A percentile compares a stretch with the other conserved stretches of the same genome.
These are phyloP conservation scores for Breynia disticha DNA, from an alignment of 441 rosid species.

Conservation along the genomic window DNA sequence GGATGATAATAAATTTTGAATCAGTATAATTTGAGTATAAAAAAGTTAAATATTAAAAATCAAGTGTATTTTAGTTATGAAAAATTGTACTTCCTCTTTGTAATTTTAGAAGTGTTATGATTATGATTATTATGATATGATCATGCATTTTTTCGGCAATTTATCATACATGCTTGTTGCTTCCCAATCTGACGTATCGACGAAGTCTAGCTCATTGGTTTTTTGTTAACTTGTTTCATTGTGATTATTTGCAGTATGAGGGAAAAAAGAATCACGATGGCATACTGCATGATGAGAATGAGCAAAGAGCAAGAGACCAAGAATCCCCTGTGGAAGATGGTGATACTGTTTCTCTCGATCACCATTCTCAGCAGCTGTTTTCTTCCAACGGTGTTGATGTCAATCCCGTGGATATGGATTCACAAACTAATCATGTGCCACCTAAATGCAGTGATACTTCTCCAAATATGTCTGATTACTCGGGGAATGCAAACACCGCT, in stretches of 20 bases:
- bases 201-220: background rate
- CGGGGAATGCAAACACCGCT: slow-evolving; percentile 27
- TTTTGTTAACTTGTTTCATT: background rate
- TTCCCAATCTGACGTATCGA: background rate
- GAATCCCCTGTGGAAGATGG: slow-evolving; percentile 29
- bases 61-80: too few species aligned
- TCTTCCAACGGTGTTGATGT: slow-evolving; percentile 30
- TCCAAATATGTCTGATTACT: slow-evolving; percentile 24
- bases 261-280: background rate
- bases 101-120: too few species aligned
- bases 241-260: slow-evolving; percentile 11
- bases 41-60: too few species aligned
- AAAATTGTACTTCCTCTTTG: too few species aligned
- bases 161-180: background rate
- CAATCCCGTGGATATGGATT: slow-evolving; percentile 25
- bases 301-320: slow-evolving; percentile 12
- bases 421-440: slow-evolving; percentile 27
- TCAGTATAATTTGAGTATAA: too few species aligned
- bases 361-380: slow-evolving; percentile 37
- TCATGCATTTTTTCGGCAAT: background rate
- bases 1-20: too few species aligned
- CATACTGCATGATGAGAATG: slow-evolving; percentile 7
- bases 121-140: too few species aligned
- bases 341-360: slow-evolving; percentile 36
- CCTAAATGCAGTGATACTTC: slow-evolving; percentile 37